Evolutionary conservation across 75 land plant genomes (phyloP), one percentile per base, ranked within the genome.

Genomic region (Selaginella moellendorffii): DNA sequence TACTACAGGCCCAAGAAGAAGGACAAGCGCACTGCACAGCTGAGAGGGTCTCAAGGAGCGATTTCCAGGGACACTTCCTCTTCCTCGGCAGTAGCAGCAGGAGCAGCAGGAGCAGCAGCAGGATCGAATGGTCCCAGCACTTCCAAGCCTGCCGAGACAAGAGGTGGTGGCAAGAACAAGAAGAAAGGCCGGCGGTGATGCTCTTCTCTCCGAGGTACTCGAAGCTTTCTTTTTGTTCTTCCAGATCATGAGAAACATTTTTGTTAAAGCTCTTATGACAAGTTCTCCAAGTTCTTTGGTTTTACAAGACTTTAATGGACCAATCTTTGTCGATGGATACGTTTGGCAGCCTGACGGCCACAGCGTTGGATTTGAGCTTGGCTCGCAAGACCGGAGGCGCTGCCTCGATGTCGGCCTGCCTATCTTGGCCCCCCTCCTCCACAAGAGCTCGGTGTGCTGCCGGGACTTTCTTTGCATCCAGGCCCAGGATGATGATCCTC

Each of bases 31-130:
- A n/a, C n/a, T n/a, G n/a, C n/a, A n/a, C 96, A 81, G 58, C 68
- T 95, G 31, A 75, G 99, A 72, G 99, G 99, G 42, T 73, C 99
- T 20, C 99, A 95, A 64, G 99, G 99, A 29, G 79, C 95, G 25
- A 84, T 83, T 18, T 69, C 66, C 27, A 78, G 81, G 46, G 86
- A 56, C 5, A 5, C 46, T 36, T 36, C 46, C 14, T n/a, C n/a
- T n/a, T n/a, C n/a, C n/a, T n/a, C n/a, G n/a, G n/a, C n/a, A n/a
- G n/a, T n/a, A n/a, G n/a, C n/a, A n/a, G n/a, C n/a, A n/a, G n/a
- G n/a, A n/a, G n/a, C n/a, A n/a, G n/a, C n/a, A n/a, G n/a, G n/a
- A n/a, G n/a, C n/a, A n/a, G 46, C 46, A 5, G 23, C 59, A 9
- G 59, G 5, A 56, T 19, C 59, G 17, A 56, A 56, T 21, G 46